Conservation (phyloP, 192 early-diverging fungal species). For the Gigaspora rosea region DNA sequence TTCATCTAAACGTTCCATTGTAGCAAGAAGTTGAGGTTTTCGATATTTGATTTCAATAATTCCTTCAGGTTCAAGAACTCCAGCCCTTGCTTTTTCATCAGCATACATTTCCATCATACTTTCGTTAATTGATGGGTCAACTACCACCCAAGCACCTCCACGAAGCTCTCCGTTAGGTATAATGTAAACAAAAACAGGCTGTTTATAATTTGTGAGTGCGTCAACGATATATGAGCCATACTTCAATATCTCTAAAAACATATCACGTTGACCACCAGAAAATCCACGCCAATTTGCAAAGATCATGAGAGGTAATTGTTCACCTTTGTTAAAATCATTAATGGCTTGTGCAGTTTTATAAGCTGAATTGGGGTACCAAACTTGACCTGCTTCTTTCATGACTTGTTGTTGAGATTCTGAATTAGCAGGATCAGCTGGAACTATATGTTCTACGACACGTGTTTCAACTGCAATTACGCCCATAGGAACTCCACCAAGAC, state of each 20-base stretch:
- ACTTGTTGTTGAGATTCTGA: constrained; percentile 87
- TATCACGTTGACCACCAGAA: constrained; percentile 97
- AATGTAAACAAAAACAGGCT: constrained; percentile 97
- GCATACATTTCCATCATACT: constrained; percentile 99
- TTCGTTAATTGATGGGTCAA: constrained; percentile 95
- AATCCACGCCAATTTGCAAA: constrained; percentile 99
- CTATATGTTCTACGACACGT: constrained; percentile 85
- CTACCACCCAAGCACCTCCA: constrained; percentile 97
- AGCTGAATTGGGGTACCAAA: constrained; percentile 99
- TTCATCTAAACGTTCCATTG: constrained; percentile 91
- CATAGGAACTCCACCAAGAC: constrained; percentile 95
- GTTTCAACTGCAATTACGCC: constrained; percentile 98
- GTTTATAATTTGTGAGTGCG: constrained; percentile 92
- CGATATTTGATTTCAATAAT: constrained; percentile 99
- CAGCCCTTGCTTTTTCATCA: constrained; percentile 85
- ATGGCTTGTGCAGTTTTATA: constrained; percentile 99
- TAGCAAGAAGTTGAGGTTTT: constrained; percentile 85
- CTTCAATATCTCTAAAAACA: constrained; percentile 98
- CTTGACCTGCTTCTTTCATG: constrained; percentile 88
- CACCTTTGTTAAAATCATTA: constrained; percentile 98
- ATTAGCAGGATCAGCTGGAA: constrained; percentile 95
- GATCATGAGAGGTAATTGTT: constrained; percentile 96
- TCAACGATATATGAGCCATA: constrained; percentile 98
- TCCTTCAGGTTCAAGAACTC: constrained; percentile 96
- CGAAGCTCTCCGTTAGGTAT: constrained; percentile 93